These are phyloP conservation scores for Ophiostoma piceae DNA, from an alignment of 2,329 filamentous ascomycete species.

Conservation along the genomic window DNA sequence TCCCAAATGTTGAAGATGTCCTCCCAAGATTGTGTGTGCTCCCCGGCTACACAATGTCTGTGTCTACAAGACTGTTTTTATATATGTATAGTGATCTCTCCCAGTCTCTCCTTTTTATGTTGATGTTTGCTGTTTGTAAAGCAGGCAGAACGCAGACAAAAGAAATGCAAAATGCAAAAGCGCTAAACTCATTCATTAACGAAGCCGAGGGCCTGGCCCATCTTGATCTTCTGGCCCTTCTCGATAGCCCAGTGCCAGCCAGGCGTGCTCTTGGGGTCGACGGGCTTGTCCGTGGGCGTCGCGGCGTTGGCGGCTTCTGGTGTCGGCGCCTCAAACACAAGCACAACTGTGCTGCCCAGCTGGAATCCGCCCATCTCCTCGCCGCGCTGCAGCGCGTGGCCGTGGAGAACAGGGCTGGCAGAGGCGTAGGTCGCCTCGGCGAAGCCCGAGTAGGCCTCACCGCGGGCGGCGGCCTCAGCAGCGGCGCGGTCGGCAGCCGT, in stretches of 20 bases:
- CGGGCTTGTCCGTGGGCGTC: conserved; percentile 39
- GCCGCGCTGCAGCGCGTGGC: conserved; percentile 76
- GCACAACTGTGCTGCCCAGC: conserved; percentile 86
- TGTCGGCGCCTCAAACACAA: conserved; percentile 89
- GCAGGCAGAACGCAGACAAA: not conserved
- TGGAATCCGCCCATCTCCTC: conserved; percentile 99
- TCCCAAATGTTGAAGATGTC: conserved; percentile 22
- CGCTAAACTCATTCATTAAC: conserved; percentile 47
- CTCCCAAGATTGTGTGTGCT: conserved; percentile 3
- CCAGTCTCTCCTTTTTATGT: not conserved
- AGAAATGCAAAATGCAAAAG: not conserved
- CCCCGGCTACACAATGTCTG: not conserved
- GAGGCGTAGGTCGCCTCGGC: conserved; percentile 82
- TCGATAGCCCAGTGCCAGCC: conserved; percentile 85
- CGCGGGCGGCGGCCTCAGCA: conserved; percentile 66
- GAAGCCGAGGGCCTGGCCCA: conserved; percentile 79
- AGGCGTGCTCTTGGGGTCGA: conserved; percentile 48
- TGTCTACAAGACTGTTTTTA: not conserved
- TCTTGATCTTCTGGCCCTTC: conserved; percentile 80
- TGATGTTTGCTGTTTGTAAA: not conserved
- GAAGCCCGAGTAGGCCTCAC: conserved; percentile 84
- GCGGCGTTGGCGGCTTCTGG: conserved; percentile 32
- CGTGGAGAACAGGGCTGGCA: conserved; percentile 71
- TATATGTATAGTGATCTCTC: not conserved
- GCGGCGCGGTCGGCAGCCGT: conserved; percentile 85